Evolutionary conservation across 129 eudicot species (phyloP).

Genomic region (Flaveria sonorensis): DNA sequence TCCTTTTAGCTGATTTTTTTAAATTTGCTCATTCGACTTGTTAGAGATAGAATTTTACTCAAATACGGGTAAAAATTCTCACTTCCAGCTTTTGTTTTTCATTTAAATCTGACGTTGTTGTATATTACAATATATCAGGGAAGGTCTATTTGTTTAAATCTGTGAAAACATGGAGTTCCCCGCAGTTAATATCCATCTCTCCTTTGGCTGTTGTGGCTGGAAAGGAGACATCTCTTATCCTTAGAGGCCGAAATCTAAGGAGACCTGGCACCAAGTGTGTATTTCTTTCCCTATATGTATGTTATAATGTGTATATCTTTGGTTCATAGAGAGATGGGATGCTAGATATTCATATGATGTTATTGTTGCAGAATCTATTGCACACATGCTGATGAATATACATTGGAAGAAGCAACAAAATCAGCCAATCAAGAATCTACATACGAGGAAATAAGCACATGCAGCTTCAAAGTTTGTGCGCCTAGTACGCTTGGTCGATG

Average conservation of each 20-base stretch:
- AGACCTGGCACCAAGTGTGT: slow-evolving; percentile 83
- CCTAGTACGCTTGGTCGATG: slow-evolving; percentile 69
- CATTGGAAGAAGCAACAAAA: slow-evolving; percentile 40
- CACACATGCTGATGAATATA: slow-evolving; percentile 56
- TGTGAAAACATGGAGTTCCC: slow-evolving; percentile 62
- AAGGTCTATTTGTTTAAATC: slow-evolving; percentile 61
- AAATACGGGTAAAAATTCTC: not conserved
- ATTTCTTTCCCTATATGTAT: not conserved
- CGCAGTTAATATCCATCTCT: slow-evolving; percentile 66
- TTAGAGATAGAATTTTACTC: not conserved
- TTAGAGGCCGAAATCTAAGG: slow-evolving; percentile 71
- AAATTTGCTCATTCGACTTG: no score
- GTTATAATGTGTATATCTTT: not conserved
- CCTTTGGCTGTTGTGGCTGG: slow-evolving; percentile 95
- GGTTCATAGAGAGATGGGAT: not conserved
- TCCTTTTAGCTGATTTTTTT: not conserved
- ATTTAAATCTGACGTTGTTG: slow-evolving; percentile 21
- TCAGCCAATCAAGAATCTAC: slow-evolving; percentile 40
- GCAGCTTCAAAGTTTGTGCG: slow-evolving; percentile 48
- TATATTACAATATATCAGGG: slow-evolving; percentile 49
- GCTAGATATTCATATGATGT: not conserved
- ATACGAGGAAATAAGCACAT: slow-evolving; percentile 60
- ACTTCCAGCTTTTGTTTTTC: not conserved
- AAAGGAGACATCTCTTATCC: slow-evolving; percentile 61
- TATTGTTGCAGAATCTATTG: slow-evolving; percentile 63